phyloP scores from a whole-genome alignment of 148 eudicot genomes.

The Amaranthus cruentus region DNA sequence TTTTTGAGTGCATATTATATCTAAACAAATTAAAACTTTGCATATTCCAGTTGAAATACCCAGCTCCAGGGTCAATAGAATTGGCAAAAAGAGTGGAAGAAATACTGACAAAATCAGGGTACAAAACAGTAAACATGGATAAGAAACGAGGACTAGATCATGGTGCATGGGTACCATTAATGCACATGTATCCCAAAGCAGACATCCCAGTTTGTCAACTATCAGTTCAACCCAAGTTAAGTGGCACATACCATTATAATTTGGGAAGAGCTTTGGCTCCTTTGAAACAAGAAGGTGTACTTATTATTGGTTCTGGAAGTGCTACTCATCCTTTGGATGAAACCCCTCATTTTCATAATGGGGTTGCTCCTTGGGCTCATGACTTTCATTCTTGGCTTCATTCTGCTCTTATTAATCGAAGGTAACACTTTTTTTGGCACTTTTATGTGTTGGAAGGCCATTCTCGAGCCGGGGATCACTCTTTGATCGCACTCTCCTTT shows the following conservation, averaged over 20 bases:
- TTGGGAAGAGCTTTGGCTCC: constrained; percentile 68
- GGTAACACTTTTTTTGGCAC: constrained; percentile 24
- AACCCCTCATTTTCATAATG: constrained; percentile 13
- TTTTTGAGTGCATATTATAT: no score
- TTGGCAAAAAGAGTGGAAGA: constrained; percentile 61
- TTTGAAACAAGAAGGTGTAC: constrained; percentile 75
- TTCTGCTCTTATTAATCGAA: constrained; percentile 51
- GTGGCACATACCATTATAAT: constrained; percentile 60
- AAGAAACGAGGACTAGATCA: constrained; percentile 77
- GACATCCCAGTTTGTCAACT: constrained; percentile 86
- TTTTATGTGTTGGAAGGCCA: no score
- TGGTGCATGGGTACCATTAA: constrained; percentile 91
- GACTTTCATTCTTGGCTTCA: constrained; percentile 80
- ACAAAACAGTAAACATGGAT: constrained; percentile 41
- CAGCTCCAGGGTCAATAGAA: constrained; percentile 76
- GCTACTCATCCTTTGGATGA: constrained; percentile 65
- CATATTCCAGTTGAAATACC: constrained; percentile 62
- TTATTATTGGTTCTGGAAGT: constrained; percentile 76
- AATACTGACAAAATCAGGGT: constrained; percentile 47
- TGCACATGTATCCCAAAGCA: constrained; percentile 87
- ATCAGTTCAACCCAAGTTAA: constrained; percentile 48
- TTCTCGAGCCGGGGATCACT: no score
- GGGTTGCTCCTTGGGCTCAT: constrained; percentile 56
- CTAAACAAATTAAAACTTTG: no score
- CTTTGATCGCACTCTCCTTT: no score